phyloP scores from a whole-genome alignment of 108 stramenopile genomes.

The Fragilaria crotonensis region DNA sequence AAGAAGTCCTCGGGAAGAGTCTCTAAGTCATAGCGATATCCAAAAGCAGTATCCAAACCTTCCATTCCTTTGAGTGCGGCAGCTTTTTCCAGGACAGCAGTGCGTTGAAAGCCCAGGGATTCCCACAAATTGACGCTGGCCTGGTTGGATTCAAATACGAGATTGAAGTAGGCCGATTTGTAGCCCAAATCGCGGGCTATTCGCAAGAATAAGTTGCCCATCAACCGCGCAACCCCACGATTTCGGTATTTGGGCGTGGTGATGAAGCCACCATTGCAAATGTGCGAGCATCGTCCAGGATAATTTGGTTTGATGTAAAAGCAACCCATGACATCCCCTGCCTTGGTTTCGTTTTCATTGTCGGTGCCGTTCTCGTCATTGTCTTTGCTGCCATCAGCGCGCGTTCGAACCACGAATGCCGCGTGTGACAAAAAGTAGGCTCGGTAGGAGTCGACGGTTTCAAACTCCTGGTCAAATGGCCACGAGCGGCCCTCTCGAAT shows the following conservation, averaged over 20 bases:
- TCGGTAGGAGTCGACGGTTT: slow-evolving; percentile 28
- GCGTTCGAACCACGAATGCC: slow-evolving; percentile 43
- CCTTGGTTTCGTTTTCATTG: slow-evolving; percentile 7
- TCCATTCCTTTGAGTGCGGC: slow-evolving; percentile 45
- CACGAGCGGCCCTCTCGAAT: slow-evolving; percentile 47
- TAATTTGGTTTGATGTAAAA: slow-evolving; percentile 62
- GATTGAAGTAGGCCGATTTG: slow-evolving; percentile 48
- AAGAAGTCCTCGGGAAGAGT: slow-evolving; percentile 27
- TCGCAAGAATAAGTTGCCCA: slow-evolving; percentile 42
- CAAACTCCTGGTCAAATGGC: slow-evolving; percentile 47
- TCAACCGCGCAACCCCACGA: slow-evolving; percentile 35
- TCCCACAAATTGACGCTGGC: slow-evolving; percentile 43
- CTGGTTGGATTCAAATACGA: slow-evolving; percentile 47
- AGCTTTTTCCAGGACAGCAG: slow-evolving; percentile 43
- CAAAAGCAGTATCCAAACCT: slow-evolving; percentile 44
- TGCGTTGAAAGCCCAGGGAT: slow-evolving; percentile 45
- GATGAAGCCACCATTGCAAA: slow-evolving; percentile 57
- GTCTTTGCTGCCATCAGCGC: slow-evolving; percentile 35
- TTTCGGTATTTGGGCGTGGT: slow-evolving; percentile 35
- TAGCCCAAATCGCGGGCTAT: slow-evolving; percentile 45
- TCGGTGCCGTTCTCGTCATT: slow-evolving; percentile 26
- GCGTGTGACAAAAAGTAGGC: slow-evolving; percentile 46
- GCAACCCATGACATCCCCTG: slow-evolving; percentile 39
- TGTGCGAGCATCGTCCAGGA: slow-evolving; percentile 47
- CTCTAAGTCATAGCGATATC: slow-evolving; percentile 51